phyloP scores from a whole-genome alignment of 2,329 filamentous ascomycete species.

The Fusarium albosuccineum region DNA sequence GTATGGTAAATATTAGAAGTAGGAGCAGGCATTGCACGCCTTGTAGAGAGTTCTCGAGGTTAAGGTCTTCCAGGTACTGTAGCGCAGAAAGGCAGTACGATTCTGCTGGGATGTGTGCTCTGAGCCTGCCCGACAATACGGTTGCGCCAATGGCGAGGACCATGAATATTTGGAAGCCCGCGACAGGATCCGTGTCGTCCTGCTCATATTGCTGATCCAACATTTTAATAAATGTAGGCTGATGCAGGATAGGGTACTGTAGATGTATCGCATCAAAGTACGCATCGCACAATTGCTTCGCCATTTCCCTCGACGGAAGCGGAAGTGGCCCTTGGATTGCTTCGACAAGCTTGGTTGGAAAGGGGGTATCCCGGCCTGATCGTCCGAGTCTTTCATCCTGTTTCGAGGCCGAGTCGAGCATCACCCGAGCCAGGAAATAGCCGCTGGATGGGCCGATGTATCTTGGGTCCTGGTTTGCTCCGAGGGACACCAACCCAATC shows the following conservation, averaged over 20 bases:
- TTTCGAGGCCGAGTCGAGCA: constrained; percentile 56
- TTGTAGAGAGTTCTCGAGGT: constrained; percentile 61
- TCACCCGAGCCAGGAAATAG: constrained; percentile 64
- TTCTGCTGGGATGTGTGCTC: constrained; percentile 60
- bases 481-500: constrained; percentile 65
- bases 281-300: constrained; percentile 56
- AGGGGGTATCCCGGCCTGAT: constrained; percentile 15
- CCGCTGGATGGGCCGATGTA: constrained; percentile 70
- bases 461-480: constrained; percentile 59
- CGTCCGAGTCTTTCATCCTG: constrained; percentile 31
- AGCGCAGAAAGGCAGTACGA: constrained; percentile 64
- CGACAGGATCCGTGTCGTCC: constrained; percentile 46
- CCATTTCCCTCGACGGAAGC: constrained; percentile 51
- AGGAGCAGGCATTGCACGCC: constrained; percentile 64
- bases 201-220: constrained; percentile 53
- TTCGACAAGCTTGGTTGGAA: constrained; percentile 50
- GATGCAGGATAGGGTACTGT: constrained; percentile 64
- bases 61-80: constrained; percentile 59
- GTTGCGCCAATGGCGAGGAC: constrained; percentile 64
- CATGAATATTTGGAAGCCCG: constrained; percentile 65
- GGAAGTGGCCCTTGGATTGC: constrained; percentile 50
- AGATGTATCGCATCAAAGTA: constrained; percentile 64
- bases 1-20: constrained; percentile 62
- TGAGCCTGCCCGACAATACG: constrained; percentile 58
- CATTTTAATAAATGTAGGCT: constrained; percentile 57